These are phyloP conservation scores for Penicillium hordei DNA, from an alignment of 2,329 filamentous ascomycete genomes.

Conservation along the genomic window DNA sequence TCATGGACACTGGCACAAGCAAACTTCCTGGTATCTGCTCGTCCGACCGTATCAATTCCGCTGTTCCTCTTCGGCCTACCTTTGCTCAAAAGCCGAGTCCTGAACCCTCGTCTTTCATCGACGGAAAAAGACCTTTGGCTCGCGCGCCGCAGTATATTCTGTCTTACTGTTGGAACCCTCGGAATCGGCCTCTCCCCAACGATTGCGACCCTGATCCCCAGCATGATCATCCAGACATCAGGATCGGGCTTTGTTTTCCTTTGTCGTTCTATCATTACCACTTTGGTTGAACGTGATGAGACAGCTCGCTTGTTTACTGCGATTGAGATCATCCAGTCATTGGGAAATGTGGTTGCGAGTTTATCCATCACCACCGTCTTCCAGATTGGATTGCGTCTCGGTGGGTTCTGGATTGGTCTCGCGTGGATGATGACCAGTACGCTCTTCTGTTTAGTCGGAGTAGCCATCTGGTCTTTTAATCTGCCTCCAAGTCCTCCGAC, in stretches of 20 bases:
- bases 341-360: slow-evolving; percentile 50
- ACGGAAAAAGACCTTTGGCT: slow-evolving; percentile 49
- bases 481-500: slow-evolving; percentile 18
- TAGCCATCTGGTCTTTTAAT: slow-evolving; percentile 31
- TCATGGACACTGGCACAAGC: slow-evolving; percentile 48
- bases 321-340: slow-evolving; percentile 50
- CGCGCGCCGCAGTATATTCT: slow-evolving; percentile 46
- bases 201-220: slow-evolving; percentile 45
- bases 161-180: slow-evolving; percentile 47
- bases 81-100: slow-evolving; percentile 33
- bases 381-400: slow-evolving; percentile 48
- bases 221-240: slow-evolving; percentile 49
- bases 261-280: slow-evolving; percentile 50
- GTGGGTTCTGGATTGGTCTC: slow-evolving; percentile 50
- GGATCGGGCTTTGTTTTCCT: slow-evolving; percentile 51
- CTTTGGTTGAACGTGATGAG: slow-evolving; percentile 49
- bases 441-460: slow-evolving; percentile 34
- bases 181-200: slow-evolving; percentile 49
- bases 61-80: slow-evolving; percentile 51
- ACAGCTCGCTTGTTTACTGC: slow-evolving; percentile 52
- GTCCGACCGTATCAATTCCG: slow-evolving; percentile 49
- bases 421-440: slow-evolving; percentile 46
- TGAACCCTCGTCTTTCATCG: slow-evolving; percentile 38
- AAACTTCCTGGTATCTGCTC: slow-evolving; percentile 48
- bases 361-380: slow-evolving; percentile 49